A percentile compares a stretch with the other conserved stretches of the same genome.
These are phyloP conservation scores for Termitomyces sp. DNA, from an alignment of 768 basidiomycete genomes.

Conservation along the genomic window DNA sequence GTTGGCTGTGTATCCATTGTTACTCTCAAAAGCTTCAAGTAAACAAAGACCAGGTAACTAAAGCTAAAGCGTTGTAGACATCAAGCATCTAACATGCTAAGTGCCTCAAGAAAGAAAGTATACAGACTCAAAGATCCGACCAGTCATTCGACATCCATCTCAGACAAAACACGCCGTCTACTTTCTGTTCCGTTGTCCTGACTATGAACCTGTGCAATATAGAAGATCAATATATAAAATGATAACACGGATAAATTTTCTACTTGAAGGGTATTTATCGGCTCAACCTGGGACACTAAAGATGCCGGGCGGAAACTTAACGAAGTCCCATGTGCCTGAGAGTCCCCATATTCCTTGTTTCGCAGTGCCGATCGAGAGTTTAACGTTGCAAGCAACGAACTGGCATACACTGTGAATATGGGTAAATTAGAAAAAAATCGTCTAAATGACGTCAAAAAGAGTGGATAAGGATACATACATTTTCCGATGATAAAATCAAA, in stretches of 20 bases:
- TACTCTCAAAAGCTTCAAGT: neutral
- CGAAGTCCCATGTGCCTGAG: constrained; percentile 22
- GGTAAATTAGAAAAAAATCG: neutral
- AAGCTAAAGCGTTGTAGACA: too few relatives aligned
- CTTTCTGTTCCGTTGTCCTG: constrained; percentile 5
- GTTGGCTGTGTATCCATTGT: neutral
- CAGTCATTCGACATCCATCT: constrained; percentile 1
- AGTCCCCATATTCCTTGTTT: constrained; percentile 13
- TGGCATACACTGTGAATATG: constrained; percentile 33
- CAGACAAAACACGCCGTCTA: constrained; percentile 2
- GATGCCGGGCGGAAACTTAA: constrained; percentile 28
- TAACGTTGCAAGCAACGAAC: constrained; percentile 38
- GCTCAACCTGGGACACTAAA: constrained; percentile 17
- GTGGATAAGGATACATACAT: constrained; percentile 17
- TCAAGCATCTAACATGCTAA: neutral
- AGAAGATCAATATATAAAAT: neutral
- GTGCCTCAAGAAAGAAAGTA: neutral
- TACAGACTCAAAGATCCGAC: neutral
- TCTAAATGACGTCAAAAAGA: neutral
- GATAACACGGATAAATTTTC: neutral
- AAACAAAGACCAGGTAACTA: neutral
- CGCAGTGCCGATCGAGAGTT: constrained; percentile 34
- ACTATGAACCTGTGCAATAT: constrained; percentile 4
- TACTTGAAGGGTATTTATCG: constrained; percentile 14
- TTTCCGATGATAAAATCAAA: constrained; percentile 50